Conservation (phyloP, 345 rosid genomes). For the Brassica rapa region DNA sequence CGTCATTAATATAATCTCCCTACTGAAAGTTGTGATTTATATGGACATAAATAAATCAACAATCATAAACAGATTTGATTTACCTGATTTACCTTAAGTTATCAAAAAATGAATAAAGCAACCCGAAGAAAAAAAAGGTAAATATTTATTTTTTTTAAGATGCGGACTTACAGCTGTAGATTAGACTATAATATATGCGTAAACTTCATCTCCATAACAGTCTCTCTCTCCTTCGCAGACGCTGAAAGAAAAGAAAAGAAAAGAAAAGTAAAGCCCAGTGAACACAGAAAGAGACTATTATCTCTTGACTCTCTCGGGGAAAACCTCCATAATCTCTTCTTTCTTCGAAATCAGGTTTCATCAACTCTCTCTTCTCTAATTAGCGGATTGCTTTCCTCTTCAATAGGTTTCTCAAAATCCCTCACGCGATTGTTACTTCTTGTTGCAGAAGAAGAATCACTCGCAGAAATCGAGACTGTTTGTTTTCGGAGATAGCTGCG, state of each 20-base stretch:
- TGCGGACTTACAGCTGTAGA: slow-evolving; percentile 32
- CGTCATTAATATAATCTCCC: background rate
- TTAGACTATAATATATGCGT: slow-evolving; percentile 30
- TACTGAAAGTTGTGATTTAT: background rate
- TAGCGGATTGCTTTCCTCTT: slow-evolving; percentile 19
- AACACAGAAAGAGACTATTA: slow-evolving; percentile 34
- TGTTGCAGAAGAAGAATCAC: background rate
- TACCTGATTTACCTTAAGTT: background rate
- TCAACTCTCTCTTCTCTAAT: background rate
- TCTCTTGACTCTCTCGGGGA: slow-evolving; percentile 38
- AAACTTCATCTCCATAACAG: slow-evolving; percentile 42
- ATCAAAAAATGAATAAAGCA: slow-evolving; percentile 5
- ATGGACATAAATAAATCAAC: background rate
- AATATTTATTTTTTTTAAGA: background rate
- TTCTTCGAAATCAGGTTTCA: slow-evolving; percentile 9
- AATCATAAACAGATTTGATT: background rate
- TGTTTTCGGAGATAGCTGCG: background rate
- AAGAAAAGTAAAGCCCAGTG: slow-evolving; percentile 28
- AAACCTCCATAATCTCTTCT: background rate
- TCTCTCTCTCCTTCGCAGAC: slow-evolving; percentile 21
- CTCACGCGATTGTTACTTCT: background rate
- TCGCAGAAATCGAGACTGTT: background rate
- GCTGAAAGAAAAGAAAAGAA: slow-evolving; percentile 20
- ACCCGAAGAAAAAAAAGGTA: background rate
- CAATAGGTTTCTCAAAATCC: background rate